Conservation (phyloP, 345 rosid genomes). For the Rhizophora apiculata region DNA sequence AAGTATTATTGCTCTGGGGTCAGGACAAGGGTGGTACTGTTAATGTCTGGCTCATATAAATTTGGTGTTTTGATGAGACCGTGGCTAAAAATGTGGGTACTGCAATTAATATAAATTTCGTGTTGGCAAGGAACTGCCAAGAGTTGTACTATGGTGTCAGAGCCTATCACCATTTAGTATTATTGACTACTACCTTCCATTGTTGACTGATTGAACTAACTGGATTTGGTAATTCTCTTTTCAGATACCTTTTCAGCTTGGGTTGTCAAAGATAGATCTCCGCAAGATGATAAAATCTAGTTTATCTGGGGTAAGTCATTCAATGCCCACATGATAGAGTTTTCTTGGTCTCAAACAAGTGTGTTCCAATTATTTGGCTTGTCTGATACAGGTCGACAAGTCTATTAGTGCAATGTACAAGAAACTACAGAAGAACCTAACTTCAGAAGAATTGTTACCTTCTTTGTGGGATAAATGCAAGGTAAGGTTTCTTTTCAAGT, state of each 20-base stretch:
- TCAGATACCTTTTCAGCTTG: conserved; percentile 91
- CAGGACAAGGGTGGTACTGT: no score
- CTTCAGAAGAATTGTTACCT: conserved; percentile 87
- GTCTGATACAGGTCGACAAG: conserved; percentile 65
- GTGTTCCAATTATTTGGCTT: conserved; percentile 4
- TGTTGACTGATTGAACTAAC: not conserved
- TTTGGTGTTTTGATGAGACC: no score
- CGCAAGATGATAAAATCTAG: conserved; percentile 80
- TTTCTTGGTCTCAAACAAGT: not conserved
- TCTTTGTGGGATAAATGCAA: conserved; percentile 99
- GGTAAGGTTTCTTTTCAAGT: conserved; percentile 35
- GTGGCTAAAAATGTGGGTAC: no score
- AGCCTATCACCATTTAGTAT: no score
- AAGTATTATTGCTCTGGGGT: no score
- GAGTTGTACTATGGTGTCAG: no score
- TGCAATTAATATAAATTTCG: no score
- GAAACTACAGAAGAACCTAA: conserved; percentile 89
- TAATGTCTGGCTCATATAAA: no score
- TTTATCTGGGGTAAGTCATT: conserved; percentile 73
- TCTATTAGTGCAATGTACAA: conserved; percentile 85
- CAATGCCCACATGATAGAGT: not conserved
- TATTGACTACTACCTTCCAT: not conserved
- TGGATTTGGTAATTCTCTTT: conserved; percentile 9
- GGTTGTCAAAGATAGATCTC: conserved; percentile 82
- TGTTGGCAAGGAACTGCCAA: no score